Evolutionary conservation across 768 basidiomycete species (phyloP), one percentile per base, ranked within the genome.

Genomic region (Rhodotorula toruloides): DNA sequence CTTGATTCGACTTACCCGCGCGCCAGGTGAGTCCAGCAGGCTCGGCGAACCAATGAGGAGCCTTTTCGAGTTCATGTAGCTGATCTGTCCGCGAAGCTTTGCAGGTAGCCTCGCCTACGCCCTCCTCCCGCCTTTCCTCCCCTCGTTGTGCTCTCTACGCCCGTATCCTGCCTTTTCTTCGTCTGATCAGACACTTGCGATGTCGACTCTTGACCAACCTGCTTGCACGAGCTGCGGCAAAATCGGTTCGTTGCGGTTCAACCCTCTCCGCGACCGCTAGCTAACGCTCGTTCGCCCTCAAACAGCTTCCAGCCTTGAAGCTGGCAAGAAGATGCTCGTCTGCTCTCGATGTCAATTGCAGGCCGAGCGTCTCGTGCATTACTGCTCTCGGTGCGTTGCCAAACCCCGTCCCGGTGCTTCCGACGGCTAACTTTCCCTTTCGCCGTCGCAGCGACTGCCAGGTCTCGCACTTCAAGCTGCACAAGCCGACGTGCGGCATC

Each of bases 401-500:
- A 32, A 14, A 6, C 29, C 1, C 29, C 31, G 31, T 17, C 29
- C 27, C 8, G 17, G 31, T 2, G 3, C 48, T 19, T 32, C 48
- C 1, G 9, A 17, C 21, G 17, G 6, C 39, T 42, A 8, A 17
- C 53, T 3, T n/a, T 9, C 37, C 3, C n/a, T 10, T n/a, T 22
- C 25, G 21, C 16, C 42, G 10, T 22, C 25, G 21, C 47, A 59
- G 58, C 16, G 25, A 3, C 22, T 61, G 60, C 43, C 60, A 61
- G 37, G 42, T 61, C 2, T 27, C 43, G 25, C 22, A 44, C 60
- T 54, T 14, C 52, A 25, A n/a, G 3, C 4, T 3, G 3, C 60
- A 61, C 50, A 53, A 54, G 21, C n/a, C 60, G 1, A 46, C 7
- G 2, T 61, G 60, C 60, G 60, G 60, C 34, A 0, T 61, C 42